Evolutionary conservation across 768 basidiomycete genomes (phyloP).

Genomic region (Agrocybe chaxingu): DNA sequence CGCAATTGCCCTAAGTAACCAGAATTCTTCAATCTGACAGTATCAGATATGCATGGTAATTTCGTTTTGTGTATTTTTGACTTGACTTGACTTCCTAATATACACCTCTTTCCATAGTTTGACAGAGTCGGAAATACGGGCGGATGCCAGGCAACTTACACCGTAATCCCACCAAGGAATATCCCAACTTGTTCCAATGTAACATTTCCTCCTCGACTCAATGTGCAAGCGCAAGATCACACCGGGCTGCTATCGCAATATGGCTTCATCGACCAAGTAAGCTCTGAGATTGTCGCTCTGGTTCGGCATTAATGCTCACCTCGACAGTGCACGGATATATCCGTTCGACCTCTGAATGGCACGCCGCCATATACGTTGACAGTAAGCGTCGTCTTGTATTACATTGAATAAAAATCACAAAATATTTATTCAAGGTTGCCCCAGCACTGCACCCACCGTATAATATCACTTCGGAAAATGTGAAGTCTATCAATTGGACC

Average conservation of each 20-base stretch:
- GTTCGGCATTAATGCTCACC: neutral
- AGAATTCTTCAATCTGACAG: conserved; percentile 18
- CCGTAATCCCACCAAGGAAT: conserved; percentile 41
- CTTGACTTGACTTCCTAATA: neutral
- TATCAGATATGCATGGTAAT: conserved; percentile 65
- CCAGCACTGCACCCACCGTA: conserved; percentile 55
- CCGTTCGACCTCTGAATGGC: conserved; percentile 49
- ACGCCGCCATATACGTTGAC: conserved; percentile 56
- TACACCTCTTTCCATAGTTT: conserved; percentile 30
- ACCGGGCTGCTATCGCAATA: conserved; percentile 50
- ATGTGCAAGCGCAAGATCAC: conserved; percentile 36
- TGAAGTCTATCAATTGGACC: conserved; percentile 49
- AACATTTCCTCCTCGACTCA: conserved; percentile 38
- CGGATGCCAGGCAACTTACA: conserved; percentile 54
- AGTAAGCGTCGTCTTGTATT: conserved; percentile 25
- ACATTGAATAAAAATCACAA: neutral
- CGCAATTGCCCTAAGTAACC: neutral
- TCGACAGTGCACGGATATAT: conserved; percentile 51
- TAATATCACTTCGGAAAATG: conserved; percentile 43
- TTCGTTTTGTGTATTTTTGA: neutral
- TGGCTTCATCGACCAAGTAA: conserved; percentile 53
- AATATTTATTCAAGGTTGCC: conserved; percentile 35
- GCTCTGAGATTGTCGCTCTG: conserved; percentile 2
- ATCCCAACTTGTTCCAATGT: conserved; percentile 45
- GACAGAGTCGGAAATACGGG: conserved; percentile 51